Evolutionary conservation across 2,329 filamentous ascomycete species (phyloP).

Genomic region (Colletotrichum salicis): DNA sequence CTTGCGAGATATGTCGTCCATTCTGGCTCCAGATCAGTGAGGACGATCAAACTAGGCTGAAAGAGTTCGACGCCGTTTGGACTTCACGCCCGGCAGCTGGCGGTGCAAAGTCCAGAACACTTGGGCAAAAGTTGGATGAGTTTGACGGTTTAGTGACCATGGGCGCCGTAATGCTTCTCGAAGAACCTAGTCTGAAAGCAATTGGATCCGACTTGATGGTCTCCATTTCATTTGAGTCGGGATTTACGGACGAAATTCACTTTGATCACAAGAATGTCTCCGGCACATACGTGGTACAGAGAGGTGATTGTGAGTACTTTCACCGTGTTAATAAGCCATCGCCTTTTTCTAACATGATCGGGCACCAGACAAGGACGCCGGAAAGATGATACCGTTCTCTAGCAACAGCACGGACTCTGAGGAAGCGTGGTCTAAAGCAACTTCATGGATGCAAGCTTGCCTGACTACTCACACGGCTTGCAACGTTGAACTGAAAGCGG

Average conservation of each 20-base stretch:
- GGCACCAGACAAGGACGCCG: not conserved
- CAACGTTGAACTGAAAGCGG: not conserved
- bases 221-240: not conserved
- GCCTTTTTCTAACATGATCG: not conserved
- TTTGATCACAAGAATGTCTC: not conserved
- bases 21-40: conserved; percentile 13
- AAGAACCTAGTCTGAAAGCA: not conserved
- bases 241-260: not conserved
- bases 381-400: not conserved
- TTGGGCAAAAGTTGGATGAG: not conserved
- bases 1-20: conserved; percentile 9
- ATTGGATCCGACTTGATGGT: not conserved
- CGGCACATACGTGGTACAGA: not conserved
- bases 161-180: conserved; percentile 2
- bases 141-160: conserved; percentile 1
- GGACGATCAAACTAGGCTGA: not conserved
- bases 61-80: not conserved
- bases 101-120: not conserved
- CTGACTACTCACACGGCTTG: not conserved
- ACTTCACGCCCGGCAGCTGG: not conserved
- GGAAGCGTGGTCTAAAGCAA: conserved; percentile 13
- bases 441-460: not conserved
- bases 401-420: not conserved
- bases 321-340: no score
- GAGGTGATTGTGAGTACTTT: not conserved